A percentile compares a stretch with the other conserved stretches of the same genome.
Conservation (phyloP, 1,284 basidiomycete genomes). For the Ceratobasidium sp. region DNA sequence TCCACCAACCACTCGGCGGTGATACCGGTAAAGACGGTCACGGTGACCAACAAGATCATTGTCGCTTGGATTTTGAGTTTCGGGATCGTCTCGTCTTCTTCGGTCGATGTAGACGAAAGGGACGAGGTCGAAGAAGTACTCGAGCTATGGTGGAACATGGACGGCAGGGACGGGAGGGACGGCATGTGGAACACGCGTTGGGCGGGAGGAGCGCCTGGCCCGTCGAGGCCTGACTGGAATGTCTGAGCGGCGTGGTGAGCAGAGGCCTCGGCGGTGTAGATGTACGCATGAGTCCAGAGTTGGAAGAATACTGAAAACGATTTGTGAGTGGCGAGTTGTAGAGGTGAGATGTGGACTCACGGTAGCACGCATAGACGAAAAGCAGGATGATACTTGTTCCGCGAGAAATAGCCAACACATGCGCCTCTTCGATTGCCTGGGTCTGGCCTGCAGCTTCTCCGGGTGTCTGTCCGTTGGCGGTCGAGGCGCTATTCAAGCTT, state of each 20-base stretch:
- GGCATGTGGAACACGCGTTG: constrained; percentile 46
- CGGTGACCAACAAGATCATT: constrained; percentile 50
- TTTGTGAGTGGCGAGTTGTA: constrained; percentile 47
- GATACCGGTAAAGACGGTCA: constrained; percentile 59
- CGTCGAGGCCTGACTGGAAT: constrained; percentile 43
- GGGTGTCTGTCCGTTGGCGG: constrained; percentile 12
- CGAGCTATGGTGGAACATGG: constrained; percentile 36
- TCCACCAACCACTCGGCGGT: constrained; percentile 88
- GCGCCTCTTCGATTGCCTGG: constrained; percentile 44
- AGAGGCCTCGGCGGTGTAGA: constrained; percentile 37
- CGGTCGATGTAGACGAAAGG: constrained; percentile 44
- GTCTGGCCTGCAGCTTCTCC: constrained; percentile 46
- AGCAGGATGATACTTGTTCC: constrained; percentile 64
- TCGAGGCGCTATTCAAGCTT: constrained; percentile 38
- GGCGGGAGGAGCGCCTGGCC: constrained; percentile 45
- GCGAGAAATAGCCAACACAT: constrained; percentile 53
- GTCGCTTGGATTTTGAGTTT: constrained; percentile 57
- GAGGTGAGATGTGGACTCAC: constrained; percentile 44
- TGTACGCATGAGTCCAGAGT: constrained; percentile 51
- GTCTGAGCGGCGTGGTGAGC: constrained; percentile 40
- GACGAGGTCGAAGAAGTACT: constrained; percentile 45
- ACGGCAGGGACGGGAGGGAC: constrained; percentile 40
- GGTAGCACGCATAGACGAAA: constrained; percentile 57
- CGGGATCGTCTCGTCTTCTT: constrained; percentile 54
- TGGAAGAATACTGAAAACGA: constrained; percentile 56